Evolutionary conservation across 2,329 filamentous ascomycete species (phyloP).

Genomic region (Penicillium brevicompactum): DNA sequence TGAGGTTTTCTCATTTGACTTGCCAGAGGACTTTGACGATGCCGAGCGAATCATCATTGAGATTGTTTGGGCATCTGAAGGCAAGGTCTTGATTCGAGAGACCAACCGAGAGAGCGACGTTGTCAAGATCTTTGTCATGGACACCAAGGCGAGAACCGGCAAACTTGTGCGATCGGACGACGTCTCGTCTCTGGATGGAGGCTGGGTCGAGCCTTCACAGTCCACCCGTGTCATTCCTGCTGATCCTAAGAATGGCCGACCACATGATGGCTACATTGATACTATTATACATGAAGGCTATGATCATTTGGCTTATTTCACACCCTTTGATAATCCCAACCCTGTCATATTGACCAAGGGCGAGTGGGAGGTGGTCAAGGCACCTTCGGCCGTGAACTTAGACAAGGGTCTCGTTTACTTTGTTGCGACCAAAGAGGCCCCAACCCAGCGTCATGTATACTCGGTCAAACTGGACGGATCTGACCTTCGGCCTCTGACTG

Average conservation of each 20-base stretch:
- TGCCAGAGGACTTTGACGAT: conserved; percentile 75
- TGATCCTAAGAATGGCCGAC: conserved; percentile 72
- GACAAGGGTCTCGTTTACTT: conserved; percentile 90
- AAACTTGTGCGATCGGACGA: conserved; percentile 79
- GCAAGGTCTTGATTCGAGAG: conserved; percentile 82
- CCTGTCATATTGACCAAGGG: conserved; percentile 86
- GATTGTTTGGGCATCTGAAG: conserved; percentile 81
- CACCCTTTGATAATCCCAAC: conserved; percentile 78
- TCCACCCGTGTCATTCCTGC: conserved; percentile 84
- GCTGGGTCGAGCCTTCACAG: conserved; percentile 95
- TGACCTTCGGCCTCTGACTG: conserved; percentile 71
- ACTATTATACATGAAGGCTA: conserved; percentile 82
- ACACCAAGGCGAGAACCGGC: conserved; percentile 72
- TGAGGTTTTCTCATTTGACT: conserved; percentile 77
- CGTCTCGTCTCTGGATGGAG: conserved; percentile 82
- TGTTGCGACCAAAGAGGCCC: conserved; percentile 79
- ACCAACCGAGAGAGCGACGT: conserved; percentile 93
- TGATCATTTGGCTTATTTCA: conserved; percentile 92
- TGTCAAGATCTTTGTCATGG: conserved; percentile 83
- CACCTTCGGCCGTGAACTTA: conserved; percentile 81
- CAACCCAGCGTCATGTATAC: conserved; percentile 90
- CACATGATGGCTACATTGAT: conserved; percentile 89
- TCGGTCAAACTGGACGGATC: conserved; percentile 82
- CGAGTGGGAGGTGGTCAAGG: conserved; percentile 86
- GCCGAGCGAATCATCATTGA: conserved; percentile 89